Evolutionary conservation across 495 filamentous ascomycete genomes (phyloP).

Genomic region (Penicillium psychrofluorescens): DNA sequence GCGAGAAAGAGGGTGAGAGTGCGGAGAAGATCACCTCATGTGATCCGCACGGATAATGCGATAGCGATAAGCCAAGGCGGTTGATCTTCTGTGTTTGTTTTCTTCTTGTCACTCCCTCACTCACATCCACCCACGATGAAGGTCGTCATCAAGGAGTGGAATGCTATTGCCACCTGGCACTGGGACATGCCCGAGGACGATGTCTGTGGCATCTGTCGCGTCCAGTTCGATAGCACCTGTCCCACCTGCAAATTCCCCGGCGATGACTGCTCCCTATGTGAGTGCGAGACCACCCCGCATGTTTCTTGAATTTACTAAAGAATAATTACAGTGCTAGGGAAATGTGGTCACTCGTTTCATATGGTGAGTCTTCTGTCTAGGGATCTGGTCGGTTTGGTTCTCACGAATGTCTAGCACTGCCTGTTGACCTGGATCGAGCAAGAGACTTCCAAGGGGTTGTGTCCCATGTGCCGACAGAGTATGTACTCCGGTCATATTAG

Average conservation of each 20-base stretch:
- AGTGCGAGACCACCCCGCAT: slow-evolving; percentile 19
- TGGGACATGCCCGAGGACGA: slow-evolving; percentile 99
- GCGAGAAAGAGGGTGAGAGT: slow-evolving; percentile 4
- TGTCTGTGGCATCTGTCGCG: slow-evolving; percentile 96
- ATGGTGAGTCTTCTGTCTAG: slow-evolving; percentile 55
- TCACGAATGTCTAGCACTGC: slow-evolving; percentile 61
- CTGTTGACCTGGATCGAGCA: slow-evolving; percentile 94
- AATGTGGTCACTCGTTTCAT: slow-evolving; percentile 95
- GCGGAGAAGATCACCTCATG: slow-evolving; percentile 10
- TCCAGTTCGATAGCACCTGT: slow-evolving; percentile 96
- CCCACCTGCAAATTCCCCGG: slow-evolving; percentile 97
- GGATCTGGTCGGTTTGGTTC: slow-evolving; percentile 1
- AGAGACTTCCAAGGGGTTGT: slow-evolving; percentile 86
- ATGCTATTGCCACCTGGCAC: slow-evolving; percentile 89
- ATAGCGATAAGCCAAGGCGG: slow-evolving; percentile 15
- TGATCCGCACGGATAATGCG: slow-evolving; percentile 16
- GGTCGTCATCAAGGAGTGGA: slow-evolving; percentile 86
- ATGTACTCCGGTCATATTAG: slow-evolving; percentile 23
- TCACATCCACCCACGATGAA: slow-evolving; percentile 61
- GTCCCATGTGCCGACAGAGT: slow-evolving; percentile 98
- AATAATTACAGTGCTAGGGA: slow-evolving; percentile 66
- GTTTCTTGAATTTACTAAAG: too few relatives aligned
- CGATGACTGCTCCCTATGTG: slow-evolving; percentile 88
- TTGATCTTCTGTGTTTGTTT: slow-evolving; percentile 10
- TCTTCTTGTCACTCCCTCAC: not conserved